A percentile compares a stretch with the other conserved stretches of the same genome.
These are phyloP conservation scores for Penicillium aurantiogriseum DNA, from an alignment of 2,329 filamentous ascomycete species.

Conservation along the genomic window DNA sequence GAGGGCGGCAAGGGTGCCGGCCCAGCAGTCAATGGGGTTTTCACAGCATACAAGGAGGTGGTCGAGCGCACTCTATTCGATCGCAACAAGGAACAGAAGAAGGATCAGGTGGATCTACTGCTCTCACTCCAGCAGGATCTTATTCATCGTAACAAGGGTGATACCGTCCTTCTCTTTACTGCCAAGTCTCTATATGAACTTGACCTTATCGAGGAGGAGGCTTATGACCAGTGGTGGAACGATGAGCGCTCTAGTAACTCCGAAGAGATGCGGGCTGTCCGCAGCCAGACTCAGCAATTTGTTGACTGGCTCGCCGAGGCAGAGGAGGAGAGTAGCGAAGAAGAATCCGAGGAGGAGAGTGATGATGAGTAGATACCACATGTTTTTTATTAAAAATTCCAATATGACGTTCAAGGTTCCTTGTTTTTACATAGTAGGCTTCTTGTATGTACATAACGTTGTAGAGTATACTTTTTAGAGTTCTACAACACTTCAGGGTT, in stretches of 20 bases:
- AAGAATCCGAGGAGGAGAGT: slow-evolving; percentile 52
- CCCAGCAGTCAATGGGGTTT: slow-evolving; percentile 63
- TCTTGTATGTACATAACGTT: not conserved
- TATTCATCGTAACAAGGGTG: slow-evolving; percentile 61
- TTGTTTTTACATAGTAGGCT: not conserved
- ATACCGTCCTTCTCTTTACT: slow-evolving; percentile 69
- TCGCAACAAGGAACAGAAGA: slow-evolving; percentile 50
- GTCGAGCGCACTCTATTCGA: slow-evolving; percentile 61
- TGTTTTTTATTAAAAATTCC: not conserved
- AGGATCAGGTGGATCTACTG: slow-evolving; percentile 82
- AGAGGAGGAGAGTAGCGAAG: slow-evolving; percentile 67
- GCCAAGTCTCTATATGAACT: slow-evolving; percentile 81
- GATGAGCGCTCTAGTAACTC: slow-evolving; percentile 67
- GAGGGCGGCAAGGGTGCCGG: slow-evolving; percentile 57
- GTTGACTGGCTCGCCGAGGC: slow-evolving; percentile 83
- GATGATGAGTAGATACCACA: slow-evolving; percentile 38
- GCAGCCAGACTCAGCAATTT: slow-evolving; percentile 71
- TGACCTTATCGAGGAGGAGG: slow-evolving; percentile 86
- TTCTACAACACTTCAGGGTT: not conserved
- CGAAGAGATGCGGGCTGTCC: slow-evolving; percentile 68
- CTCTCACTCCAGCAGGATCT: slow-evolving; percentile 79
- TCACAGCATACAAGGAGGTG: slow-evolving; percentile 63
- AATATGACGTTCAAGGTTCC: not conserved
- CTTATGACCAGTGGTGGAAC: slow-evolving; percentile 84
- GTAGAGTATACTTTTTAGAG: not conserved